Evolutionary conservation across 2,329 filamentous ascomycete genomes (phyloP).

Genomic region (Curvularia sp.): DNA sequence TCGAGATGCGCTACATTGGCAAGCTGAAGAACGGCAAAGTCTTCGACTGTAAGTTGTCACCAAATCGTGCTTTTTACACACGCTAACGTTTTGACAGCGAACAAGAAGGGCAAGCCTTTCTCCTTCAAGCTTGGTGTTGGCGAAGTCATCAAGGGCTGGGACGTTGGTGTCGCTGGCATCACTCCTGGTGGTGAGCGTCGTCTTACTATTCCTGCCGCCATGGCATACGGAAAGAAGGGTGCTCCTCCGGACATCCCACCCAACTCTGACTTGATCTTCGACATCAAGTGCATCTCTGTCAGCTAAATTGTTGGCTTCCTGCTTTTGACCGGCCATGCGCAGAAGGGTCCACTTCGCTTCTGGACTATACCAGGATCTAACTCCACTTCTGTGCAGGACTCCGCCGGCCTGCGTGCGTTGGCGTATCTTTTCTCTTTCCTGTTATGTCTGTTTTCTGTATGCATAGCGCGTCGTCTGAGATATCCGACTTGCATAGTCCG

Average conservation of each 20-base stretch:
- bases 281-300: slow-evolving; percentile 64
- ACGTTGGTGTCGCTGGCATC: slow-evolving; percentile 93
- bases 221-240: slow-evolving; percentile 85
- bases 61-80: not conserved
- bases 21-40: slow-evolving; percentile 92
- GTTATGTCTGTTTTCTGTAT: slow-evolving; percentile 32
- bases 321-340: slow-evolving; percentile 18
- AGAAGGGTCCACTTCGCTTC: slow-evolving; percentile 32
- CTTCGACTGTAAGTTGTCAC: slow-evolving; percentile 77
- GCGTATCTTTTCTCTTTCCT: slow-evolving; percentile 29
- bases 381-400: slow-evolving; percentile 43
- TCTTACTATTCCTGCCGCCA: slow-evolving; percentile 83
- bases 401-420: slow-evolving; percentile 27
- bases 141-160: slow-evolving; percentile 99
- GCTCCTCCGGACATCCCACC: slow-evolving; percentile 81
- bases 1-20: slow-evolving; percentile 97
- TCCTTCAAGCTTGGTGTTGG: slow-evolving; percentile 91
- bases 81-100: slow-evolving; percentile 66
- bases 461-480: slow-evolving; percentile 49
- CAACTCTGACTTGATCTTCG: slow-evolving; percentile 92
- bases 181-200: slow-evolving; percentile 90
- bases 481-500: slow-evolving; percentile 53
- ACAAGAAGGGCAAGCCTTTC: slow-evolving; percentile 99
- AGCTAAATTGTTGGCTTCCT: slow-evolving; percentile 42
- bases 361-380: slow-evolving; percentile 30